Evolutionary conservation across 2,329 filamentous ascomycete species (phyloP).

Genomic region (Endocalyx cinctus): DNA sequence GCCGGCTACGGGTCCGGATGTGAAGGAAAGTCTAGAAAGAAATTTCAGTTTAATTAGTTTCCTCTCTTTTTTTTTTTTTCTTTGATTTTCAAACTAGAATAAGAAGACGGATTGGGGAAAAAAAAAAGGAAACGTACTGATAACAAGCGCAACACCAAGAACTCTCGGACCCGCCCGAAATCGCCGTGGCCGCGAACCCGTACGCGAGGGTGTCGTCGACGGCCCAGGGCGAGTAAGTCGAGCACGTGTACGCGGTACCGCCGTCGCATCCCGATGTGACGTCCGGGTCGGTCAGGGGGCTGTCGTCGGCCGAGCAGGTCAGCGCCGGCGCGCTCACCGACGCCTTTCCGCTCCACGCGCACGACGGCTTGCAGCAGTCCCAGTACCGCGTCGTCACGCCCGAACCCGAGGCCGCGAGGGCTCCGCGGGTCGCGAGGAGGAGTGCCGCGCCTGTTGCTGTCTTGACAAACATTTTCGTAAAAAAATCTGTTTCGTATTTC

Average conservation of each 20-base stretch:
- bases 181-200: slow-evolving; percentile 49
- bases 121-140: slow-evolving; percentile 28
- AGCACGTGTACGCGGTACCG: slow-evolving; percentile 47
- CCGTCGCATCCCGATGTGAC: slow-evolving; percentile 43
- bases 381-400: slow-evolving; percentile 31
- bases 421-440: slow-evolving; percentile 10
- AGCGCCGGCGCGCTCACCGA: slow-evolving; percentile 35
- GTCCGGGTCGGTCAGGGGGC: slow-evolving; percentile 36
- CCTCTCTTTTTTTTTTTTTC: too few species aligned
- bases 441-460: too few species aligned
- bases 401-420: slow-evolving; percentile 14
- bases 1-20: slow-evolving; percentile 38
- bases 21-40: slow-evolving; percentile 24
- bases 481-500: too few species aligned
- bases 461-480: too few species aligned
- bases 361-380: slow-evolving; percentile 57
- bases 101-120: background rate
- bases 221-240: slow-evolving; percentile 47
- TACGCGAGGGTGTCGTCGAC: slow-evolving; percentile 48
- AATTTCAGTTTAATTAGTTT: background rate
- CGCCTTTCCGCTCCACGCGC: slow-evolving; percentile 45
- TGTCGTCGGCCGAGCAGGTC: slow-evolving; percentile 42
- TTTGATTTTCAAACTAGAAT: too few species aligned
- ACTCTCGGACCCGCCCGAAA: slow-evolving; percentile 40
- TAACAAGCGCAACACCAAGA: slow-evolving; percentile 55